Conservation (phyloP, 192 early-diverging fungal genomes). For the Coemansia sp. region DNA sequence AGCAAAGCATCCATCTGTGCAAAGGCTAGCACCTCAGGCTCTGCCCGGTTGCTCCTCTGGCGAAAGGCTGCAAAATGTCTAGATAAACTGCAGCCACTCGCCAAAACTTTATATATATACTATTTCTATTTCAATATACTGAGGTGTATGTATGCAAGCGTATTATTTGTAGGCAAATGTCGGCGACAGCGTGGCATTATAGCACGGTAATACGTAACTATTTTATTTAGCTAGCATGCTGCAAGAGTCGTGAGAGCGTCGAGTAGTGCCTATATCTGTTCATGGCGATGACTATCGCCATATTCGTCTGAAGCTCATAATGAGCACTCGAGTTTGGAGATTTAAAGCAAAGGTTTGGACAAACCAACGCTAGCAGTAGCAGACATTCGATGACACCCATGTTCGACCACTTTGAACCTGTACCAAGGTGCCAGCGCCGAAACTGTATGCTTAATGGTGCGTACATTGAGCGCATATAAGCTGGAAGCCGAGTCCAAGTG, state of each 20-base stretch:
- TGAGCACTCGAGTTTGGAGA: neutral
- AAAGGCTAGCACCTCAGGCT: too few relatives aligned
- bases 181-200: too few relatives aligned
- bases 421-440: neutral
- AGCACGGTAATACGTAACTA: too few relatives aligned
- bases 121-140: too few relatives aligned
- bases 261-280: neutral
- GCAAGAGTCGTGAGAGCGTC: neutral
- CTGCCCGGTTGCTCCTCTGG: too few relatives aligned
- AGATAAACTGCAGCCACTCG: too few relatives aligned
- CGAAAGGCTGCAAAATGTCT: too few relatives aligned
- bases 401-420: neutral
- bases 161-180: too few relatives aligned
- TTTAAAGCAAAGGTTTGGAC: neutral
- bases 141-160: too few relatives aligned
- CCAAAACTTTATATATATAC: too few relatives aligned
- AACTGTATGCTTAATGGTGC: neutral
- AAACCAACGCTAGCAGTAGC: neutral
- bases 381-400: neutral
- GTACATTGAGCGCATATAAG: neutral
- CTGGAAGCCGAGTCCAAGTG: neutral
- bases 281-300: neutral
- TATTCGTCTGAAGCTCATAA: neutral
- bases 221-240: neutral
- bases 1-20: too few relatives aligned